Base-by-base conservation (phyloP, 352 stramenopile genomes). In the Pythium graminicola region DNA sequence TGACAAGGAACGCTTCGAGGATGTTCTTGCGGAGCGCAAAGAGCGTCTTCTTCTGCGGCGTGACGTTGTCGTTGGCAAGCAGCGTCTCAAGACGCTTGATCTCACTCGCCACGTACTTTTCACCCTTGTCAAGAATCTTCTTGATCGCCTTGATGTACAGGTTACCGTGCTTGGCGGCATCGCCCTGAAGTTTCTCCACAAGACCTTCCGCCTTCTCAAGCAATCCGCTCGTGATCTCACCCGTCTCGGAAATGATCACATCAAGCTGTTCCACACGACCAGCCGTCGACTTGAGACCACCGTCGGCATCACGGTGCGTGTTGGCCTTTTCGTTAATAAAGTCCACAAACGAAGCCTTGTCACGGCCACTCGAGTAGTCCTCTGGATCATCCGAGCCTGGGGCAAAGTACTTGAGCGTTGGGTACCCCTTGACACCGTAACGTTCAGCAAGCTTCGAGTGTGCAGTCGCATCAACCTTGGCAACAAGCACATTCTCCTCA, bases 371-470 rank as follows among this genome's bases (percentile, higher is more conserved):
- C 46, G 72, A 73, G 69, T 96, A 97, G 66, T 93, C 75, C 58
- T 94, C 79, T 19, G 84, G 70, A 47, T 95, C 86, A 36, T 82
- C 72, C 49, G 80, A 76, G 45, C 72, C 84, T 0, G 75, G 73
- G 0, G 80, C 70, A 51, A 97, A 97, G 72, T 95, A 97, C 70
- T 95, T 95, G 65, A 97, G 76, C 46, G 88, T 96, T 27, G 89
- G 89, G 77, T 89, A 97, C 23, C 89, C 86, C 49, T 76, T 88
- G 26, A 97, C 81, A 44, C 83, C 88, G 66, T 91, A 97, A 58
- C 80, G 77, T 36, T 58, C 55, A n/a, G 67, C 79, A 24, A 92
- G 50, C 31, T 76, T 73, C 2, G 52, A 19, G 58, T 90, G 78
- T 4, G 57, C 79, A n/a, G 67, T 84, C 17, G 81, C 83, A 39